Evolutionary conservation across 306 rosid species (phyloP), one percentile per base, ranked within the genome.

Genomic region (Vachellia pachyceras): DNA sequence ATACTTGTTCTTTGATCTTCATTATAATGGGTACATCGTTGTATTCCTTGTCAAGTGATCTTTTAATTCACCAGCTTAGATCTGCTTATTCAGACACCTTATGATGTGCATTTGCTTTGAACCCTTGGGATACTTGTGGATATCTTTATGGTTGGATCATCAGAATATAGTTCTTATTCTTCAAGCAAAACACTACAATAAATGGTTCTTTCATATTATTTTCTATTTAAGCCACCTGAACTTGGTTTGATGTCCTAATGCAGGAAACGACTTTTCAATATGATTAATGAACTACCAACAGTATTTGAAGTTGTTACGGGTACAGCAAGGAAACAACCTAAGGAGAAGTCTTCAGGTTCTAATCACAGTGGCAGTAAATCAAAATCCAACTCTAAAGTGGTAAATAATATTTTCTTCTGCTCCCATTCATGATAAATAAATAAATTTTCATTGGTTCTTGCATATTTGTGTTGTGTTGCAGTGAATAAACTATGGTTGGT

Each of bases 211-310:
- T 69, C 37, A 61, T 69, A 17, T 45, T 36, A 7, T 0, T 45
- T 70, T 61, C 69, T n/a, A 29, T 69, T 84, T 72, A 65, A 75
- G 78, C 63, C 76, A 45, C 49, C 67, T 64, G 55, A 39, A 70
- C 55, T 10, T 47, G 41, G 61, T 60, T 75, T 78, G 39, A 2
- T 36, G 11, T 33, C 72, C 44, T 76, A 72, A 69, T 80, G 79
- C 89, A 94, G 98, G 92, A 90, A 90, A 75, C 90, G 94, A 39
- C 97, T 94, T 44, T 92, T 92, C 81, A 91, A 83, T 71, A 89
- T 94, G 97, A 88, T 92, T 63, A 94, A 92, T 82, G 97, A 94
- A 57, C 87, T 92, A 73, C 97, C 97, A 74, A 86, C 98, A 49
- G 80, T 92, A 84, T 92, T 83, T 86, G 97, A 94, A 89, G 86